Evolutionary conservation across 768 basidiomycete species (phyloP), one percentile per base, ranked within the genome.

Genomic region (Russula sp.): DNA sequence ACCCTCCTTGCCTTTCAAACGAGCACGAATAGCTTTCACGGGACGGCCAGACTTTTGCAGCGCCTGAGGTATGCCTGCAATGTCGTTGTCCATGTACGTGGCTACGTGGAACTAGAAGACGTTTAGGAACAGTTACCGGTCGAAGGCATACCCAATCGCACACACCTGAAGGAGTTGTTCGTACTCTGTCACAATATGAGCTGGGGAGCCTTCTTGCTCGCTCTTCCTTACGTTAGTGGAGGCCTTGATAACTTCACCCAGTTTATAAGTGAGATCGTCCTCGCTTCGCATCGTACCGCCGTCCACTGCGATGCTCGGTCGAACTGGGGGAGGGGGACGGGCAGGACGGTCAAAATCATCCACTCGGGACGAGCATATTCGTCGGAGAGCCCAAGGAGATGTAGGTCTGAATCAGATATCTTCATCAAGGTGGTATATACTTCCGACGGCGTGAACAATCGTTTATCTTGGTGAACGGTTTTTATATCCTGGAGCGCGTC

Each of bases 11-110:
- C 97, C 97, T 82, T 99, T 99, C 61, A 99, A 83, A 50, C 97
- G 89, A 6, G 96, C 94, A 63, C 97, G 93, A 71, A 99, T 98
- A 40, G 97, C 95, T 76, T 99, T 99, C 64, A 99, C 90, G 30
- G 97, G 95, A 63, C 97, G 85, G 34, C 97, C 97, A 48, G 93
- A 95, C 76, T 98, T 98, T 72, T 98, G 97, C 69, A 96, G 78
- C 2, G 97, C 94, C 72, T 98, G 96, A 1, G 97, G 97, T 40
- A 98, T 92, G 51, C 97, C 97, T 38, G 97, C 94, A 63, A 98
- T 95, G 72, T 98, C 95, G 73, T 99, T 99, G 73, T 99, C 97
- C 96, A 99, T 99, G 74, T 98, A 99, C 0, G 97, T 98, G 3
- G 97, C 97, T 65, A 98, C 94, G 72, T 99, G 97, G 74, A 95